A percentile compares a stretch with the other conserved stretches of the same genome.
These are phyloP conservation scores for sweet orange (Citrus sinensis) DNA, from an alignment of 345 rosid species.

Conservation along the genomic window DVS_A1.0 CM039164.1:27193501-27194000, in stretches of 20 bases:
- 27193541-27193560: not conserved
- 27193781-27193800: constrained; percentile 95
- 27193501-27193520: not conserved
- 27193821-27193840: constrained; percentile 89
- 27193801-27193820: constrained; percentile 69
- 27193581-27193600: not conserved
- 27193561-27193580: not conserved
- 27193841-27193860: constrained; percentile 89
- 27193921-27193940: constrained; percentile 42
- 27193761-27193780: constrained; percentile 91
- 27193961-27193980: not conserved
- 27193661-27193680: constrained; percentile 46
- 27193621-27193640: not conserved
- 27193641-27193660: not conserved
- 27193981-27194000: not conserved
- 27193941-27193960: constrained; percentile 2
- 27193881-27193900: constrained; percentile 99
- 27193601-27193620: not conserved
- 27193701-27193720: constrained; percentile 92
- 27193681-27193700: constrained; percentile 99
- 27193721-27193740: constrained; percentile 99
- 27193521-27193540: not conserved
- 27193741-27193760: constrained; percentile 99
- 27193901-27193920: constrained; percentile 88
- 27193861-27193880: constrained; percentile 77